phyloP scores from a whole-genome alignment of 768 basidiomycete species.

The Panaeolus cyanescens region DNA sequence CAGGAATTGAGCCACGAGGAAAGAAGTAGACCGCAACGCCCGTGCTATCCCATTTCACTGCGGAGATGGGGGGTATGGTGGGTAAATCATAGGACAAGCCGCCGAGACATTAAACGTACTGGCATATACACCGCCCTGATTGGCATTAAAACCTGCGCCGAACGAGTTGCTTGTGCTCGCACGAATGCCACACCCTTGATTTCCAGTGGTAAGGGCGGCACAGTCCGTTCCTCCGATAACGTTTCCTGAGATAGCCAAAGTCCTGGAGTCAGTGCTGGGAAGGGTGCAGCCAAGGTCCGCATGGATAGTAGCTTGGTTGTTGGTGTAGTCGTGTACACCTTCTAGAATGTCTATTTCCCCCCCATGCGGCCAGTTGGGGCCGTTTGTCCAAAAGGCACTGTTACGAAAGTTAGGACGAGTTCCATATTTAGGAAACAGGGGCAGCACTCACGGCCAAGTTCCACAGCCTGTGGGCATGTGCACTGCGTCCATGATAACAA shows the following conservation, averaged over 20 bases:
- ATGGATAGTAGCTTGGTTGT: constrained; percentile 83
- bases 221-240: constrained; percentile 76
- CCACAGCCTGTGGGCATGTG: constrained; percentile 94
- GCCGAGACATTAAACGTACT: constrained; percentile 53
- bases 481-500: constrained; percentile 80
- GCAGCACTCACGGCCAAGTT: constrained; percentile 67
- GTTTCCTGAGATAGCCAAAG: constrained; percentile 59
- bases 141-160: constrained; percentile 85
- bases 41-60: constrained; percentile 74
- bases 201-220: constrained; percentile 65
- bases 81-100: constrained; percentile 3
- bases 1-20: constrained; percentile 68
- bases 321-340: constrained; percentile 79
- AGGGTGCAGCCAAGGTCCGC: constrained; percentile 73
- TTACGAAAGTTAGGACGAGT: constrained; percentile 1
- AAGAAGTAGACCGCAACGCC: constrained; percentile 88
- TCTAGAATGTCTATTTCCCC: constrained; percentile 89
- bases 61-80: constrained; percentile 6
- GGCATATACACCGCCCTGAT: constrained; percentile 86
- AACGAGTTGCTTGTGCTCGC: constrained; percentile 63
- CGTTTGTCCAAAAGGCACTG: constrained; percentile 53
- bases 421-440: not conserved
- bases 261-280: constrained; percentile 43
- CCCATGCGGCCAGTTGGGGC: constrained; percentile 60
- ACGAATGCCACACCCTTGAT: constrained; percentile 83